Evolutionary conservation across 805 yeast species (phyloP).

Genomic region (Metschnikowia aberdeeniae): DNA sequence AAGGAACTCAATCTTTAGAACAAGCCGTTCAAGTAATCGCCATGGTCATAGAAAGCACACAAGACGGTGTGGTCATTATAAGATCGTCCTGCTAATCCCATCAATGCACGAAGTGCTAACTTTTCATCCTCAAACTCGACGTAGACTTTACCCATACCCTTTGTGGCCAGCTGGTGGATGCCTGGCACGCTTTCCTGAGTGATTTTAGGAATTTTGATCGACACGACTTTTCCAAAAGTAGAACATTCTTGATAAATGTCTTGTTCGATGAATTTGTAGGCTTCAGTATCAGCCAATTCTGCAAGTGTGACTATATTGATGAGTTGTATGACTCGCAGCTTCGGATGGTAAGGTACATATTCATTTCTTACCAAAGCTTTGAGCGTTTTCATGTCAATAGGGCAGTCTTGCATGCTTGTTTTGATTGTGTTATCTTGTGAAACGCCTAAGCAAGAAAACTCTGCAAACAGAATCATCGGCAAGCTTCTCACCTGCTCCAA

Average conservation of each 20-base stretch:
- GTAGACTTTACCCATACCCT: conserved; percentile 70
- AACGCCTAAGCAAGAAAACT: conserved; percentile 32
- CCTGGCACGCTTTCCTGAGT: conserved; percentile 45
- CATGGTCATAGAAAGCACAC: conserved; percentile 56
- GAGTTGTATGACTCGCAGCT: conserved; percentile 56
- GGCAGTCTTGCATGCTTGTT: conserved; percentile 36
- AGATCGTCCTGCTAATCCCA: conserved; percentile 58
- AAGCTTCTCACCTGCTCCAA: conserved; percentile 13
- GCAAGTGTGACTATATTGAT: conserved; percentile 63
- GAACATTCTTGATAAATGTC: conserved; percentile 51
- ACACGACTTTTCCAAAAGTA: conserved; percentile 48
- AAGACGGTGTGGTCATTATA: conserved; percentile 69
- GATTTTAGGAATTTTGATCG: conserved; percentile 61
- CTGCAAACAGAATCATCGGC: conserved; percentile 21
- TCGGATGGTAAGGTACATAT: conserved; percentile 32
- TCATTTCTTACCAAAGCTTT: conserved; percentile 36
- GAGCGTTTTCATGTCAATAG: conserved; percentile 35
- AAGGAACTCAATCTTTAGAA: conserved; percentile 15
- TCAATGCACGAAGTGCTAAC: conserved; percentile 51
- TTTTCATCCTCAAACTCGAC: conserved; percentile 56
- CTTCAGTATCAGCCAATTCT: conserved; percentile 52
- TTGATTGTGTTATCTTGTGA: conserved; percentile 8
- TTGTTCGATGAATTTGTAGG: conserved; percentile 45
- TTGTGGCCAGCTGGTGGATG: conserved; percentile 33
- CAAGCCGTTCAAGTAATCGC: conserved; percentile 49